phyloP scores from a whole-genome alignment of 805 yeast genomes.

The Ogataea sp. region DNA sequence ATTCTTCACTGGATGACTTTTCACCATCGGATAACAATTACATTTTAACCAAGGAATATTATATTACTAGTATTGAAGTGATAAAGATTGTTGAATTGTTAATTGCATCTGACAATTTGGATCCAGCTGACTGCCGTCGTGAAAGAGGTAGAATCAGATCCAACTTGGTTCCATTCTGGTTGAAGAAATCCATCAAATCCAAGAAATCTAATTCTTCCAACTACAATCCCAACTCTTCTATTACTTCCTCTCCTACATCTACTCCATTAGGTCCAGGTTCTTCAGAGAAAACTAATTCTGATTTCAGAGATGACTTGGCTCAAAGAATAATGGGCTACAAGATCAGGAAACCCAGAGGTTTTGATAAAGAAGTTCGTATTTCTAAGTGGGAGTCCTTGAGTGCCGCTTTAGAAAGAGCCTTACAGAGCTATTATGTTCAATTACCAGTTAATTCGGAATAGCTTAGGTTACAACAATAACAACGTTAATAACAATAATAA shows the following conservation, averaged over 20 bases:
- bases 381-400: slow-evolving; percentile 51
- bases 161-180: slow-evolving; percentile 62
- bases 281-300: slow-evolving; percentile 16
- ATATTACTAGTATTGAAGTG: slow-evolving; percentile 62
- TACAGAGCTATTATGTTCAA: slow-evolving; percentile 58
- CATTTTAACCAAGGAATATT: slow-evolving; percentile 25
- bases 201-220: neutral
- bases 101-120: slow-evolving; percentile 40
- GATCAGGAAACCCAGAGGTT: slow-evolving; percentile 56
- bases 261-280: slow-evolving; percentile 4
- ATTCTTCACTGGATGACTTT: neutral
- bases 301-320: slow-evolving; percentile 46
- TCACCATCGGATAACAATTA: neutral
- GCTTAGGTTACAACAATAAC: no score
- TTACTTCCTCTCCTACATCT: slow-evolving; percentile 2
- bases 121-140: slow-evolving; percentile 44
- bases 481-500: neutral
- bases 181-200: slow-evolving; percentile 45
- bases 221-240: neutral
- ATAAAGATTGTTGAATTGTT: slow-evolving; percentile 55
- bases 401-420: slow-evolving; percentile 54
- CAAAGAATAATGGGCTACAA: slow-evolving; percentile 59
- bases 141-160: slow-evolving; percentile 63
- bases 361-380: slow-evolving; percentile 60
- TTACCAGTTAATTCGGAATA: slow-evolving; percentile 26